Evolutionary conservation across 1,284 basidiomycete species (phyloP), one percentile per base, ranked within the genome.

Genomic region (Ceratobasidium sp.): DNA sequence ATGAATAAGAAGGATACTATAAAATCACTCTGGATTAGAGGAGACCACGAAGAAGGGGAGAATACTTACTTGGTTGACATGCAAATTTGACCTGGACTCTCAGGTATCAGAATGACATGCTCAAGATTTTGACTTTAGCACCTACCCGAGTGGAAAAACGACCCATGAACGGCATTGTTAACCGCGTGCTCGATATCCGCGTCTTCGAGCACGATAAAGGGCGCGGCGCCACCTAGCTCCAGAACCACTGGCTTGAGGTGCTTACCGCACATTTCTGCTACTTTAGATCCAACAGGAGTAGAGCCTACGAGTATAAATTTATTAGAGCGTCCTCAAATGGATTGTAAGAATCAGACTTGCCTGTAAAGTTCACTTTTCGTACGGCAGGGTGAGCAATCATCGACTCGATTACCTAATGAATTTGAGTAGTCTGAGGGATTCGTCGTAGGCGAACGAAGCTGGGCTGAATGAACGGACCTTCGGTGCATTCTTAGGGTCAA

Each of bases 11-110:
- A 69, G 21, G 8, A 49, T 52, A 35, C 73, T 74, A 46, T 23
- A n/a, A 9, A n/a, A 14, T 30, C 8, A 11, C 35, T 52, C 14
- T 50, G 58, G 11, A 18, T 8, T 23, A 44, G 14, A 11, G 26
- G 5, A 6, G 21, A n/a, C 16, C 18, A 32, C 3, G n/a, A n/a
- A n/a, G n/a, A n/a, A n/a, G n/a, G n/a, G n/a, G n/a, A n/a, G n/a
- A n/a, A 18, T n/a, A 83, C 78, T 62, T 81, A 80, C 74, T 83
- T 82, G 5, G 82, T 81, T 3, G 81, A 80, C 83, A 84, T 85
- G 78, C 84, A 85, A 50, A 85, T 79, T 77, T 85, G 84, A 5
- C 84, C 84, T n/a, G 80, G 80, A 76, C 84, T 82, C 73, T 23
- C 14, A 32, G 3, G 55, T 11, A 47, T 11, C 23, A 47, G 11